Base-by-base conservation (phyloP, 495 filamentous ascomycete species). In the Friedmanniomyces simplex region DNA sequence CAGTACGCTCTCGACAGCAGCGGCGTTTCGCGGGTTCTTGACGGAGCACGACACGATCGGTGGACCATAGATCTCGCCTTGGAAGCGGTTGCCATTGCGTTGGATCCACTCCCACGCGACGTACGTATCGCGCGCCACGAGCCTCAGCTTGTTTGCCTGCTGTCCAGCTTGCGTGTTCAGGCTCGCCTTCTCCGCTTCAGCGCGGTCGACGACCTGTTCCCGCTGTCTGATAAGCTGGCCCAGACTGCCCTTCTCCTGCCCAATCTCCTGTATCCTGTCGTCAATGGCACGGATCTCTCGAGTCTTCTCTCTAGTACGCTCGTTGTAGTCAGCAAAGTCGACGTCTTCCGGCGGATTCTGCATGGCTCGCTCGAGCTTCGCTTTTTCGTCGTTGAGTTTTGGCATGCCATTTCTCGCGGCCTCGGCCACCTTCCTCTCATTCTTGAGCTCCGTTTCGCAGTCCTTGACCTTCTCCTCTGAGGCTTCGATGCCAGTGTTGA, bases 11-110 rank as follows among this genome's bases (percentile, higher is more conserved):
- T 99, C 93, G 12, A 99, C 72, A 10, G 81, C 77, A 66, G 88
- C 76, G 22, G 84, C 82, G 65, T 85, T 91, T 52, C 72, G 78
- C 16, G 79, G 79, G 65, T 96, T 82, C 54, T 85, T 91, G 36
- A 96, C 69, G 0, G 86, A 86, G 68, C 91, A 96, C 22, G 77
- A 82, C 14, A 99, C 72, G 55, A 91, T 77, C 0, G 93, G 82
- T 18, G 93, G 93, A 0, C 89, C 90, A 68, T 88, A 91, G 22
- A 97, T 84, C 60, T 86, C 78, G 53, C 85, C 81, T 67, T 91
- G 80, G 56, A 97, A 96, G 25, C 77, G 67, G 61, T 79, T 68
- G 42, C 77, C 80, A 68, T 97, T 82, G 1, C 82, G 66, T 59
- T 84, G 76, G 55, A 96, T 71, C 88, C 90, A 97, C 47, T 82